Evolutionary conservation across 2,329 filamentous ascomycete species (phyloP), one percentile per base, ranked within the genome.

Genomic region (Aspergillus eucalypticola): DNA sequence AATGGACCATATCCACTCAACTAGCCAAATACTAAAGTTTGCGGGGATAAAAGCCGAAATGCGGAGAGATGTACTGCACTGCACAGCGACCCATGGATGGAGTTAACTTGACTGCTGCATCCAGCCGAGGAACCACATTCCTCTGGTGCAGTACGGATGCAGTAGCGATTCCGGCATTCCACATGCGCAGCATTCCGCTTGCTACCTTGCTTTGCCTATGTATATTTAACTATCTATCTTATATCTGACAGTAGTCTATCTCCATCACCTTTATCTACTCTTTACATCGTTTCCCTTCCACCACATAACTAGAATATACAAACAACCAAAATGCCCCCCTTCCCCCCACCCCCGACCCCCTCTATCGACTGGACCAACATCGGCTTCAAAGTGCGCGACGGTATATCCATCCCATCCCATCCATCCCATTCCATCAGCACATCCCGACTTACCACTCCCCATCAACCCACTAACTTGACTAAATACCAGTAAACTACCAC

Each of bases 331-430:
- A 56, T 53, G 21, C 23, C 60, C 13, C 56, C 63, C 10, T 75
- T 74, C 51, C 73, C 73, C 21, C 73, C 72, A 58, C 73, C 73
- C 2, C 73, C 74, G 2, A 66, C 68, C 39, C 60, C 58, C 35
- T 62, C 69, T 23, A 73, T 76, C 41, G 92, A 98, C 83, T 98
- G 94, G 94, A 86, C 85, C 76, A 90, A 96, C 71, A 87, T 98
- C 66, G 94, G 94, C 73, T 98, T 98, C 84, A 88, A 88, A 73
- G 89, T 97, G 68, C 90, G 92, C 67, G 92, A 97, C 84, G 91
- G 91, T 91, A 77, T 69, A 80, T 65, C 52, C 23, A 80, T 65
- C 35, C 53, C 25, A 54, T 41, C 23, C 8, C 17, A 8, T 65
- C 51, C 38, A 50, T 21, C 55, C 38, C 35, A 7, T 10, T 5